Conservation (phyloP, 2,329 filamentous ascomycete species). For the Nemania serpens region DNA sequence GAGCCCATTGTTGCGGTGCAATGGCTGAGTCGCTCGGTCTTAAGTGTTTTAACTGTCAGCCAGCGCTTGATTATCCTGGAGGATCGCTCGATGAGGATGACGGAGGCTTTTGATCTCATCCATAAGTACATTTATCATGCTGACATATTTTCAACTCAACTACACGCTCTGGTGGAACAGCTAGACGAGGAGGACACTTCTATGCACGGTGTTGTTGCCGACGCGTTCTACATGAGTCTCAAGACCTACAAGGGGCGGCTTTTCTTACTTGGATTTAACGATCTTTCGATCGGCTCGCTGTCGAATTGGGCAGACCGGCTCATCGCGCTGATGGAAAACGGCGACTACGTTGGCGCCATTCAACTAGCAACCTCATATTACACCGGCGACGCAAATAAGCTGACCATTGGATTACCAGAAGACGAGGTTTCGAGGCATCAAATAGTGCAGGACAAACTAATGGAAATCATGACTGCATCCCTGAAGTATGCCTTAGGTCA, state of each 20-base stretch:
- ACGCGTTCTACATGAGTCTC: slow-evolving; percentile 98
- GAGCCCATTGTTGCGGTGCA: slow-evolving; percentile 96
- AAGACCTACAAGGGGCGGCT: slow-evolving; percentile 91
- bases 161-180: slow-evolving; percentile 84
- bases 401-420: slow-evolving; percentile 91
- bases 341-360: slow-evolving; percentile 94
- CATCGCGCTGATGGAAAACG: slow-evolving; percentile 91
- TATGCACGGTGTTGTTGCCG: slow-evolving; percentile 94
- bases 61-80: slow-evolving; percentile 92
- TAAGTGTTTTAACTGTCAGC: slow-evolving; percentile 90
- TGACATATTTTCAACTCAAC: slow-evolving; percentile 86
- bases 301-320: slow-evolving; percentile 98
- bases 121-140: slow-evolving; percentile 91
- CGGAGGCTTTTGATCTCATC: slow-evolving; percentile 90
- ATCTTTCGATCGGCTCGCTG: slow-evolving; percentile 85
- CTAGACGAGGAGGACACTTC: slow-evolving; percentile 84
- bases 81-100: slow-evolving; percentile 85
- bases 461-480: slow-evolving; percentile 93
- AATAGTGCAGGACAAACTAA: slow-evolving; percentile 84
- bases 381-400: slow-evolving; percentile 85
- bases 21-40: slow-evolving; percentile 92
- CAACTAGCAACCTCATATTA: slow-evolving; percentile 91
- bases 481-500: slow-evolving; percentile 85
- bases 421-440: slow-evolving; percentile 75
- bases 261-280: slow-evolving; percentile 92